These are phyloP conservation scores for Hericium erinaceus DNA, from an alignment of 768 basidiomycete species.

Conservation along the genomic window DNA sequence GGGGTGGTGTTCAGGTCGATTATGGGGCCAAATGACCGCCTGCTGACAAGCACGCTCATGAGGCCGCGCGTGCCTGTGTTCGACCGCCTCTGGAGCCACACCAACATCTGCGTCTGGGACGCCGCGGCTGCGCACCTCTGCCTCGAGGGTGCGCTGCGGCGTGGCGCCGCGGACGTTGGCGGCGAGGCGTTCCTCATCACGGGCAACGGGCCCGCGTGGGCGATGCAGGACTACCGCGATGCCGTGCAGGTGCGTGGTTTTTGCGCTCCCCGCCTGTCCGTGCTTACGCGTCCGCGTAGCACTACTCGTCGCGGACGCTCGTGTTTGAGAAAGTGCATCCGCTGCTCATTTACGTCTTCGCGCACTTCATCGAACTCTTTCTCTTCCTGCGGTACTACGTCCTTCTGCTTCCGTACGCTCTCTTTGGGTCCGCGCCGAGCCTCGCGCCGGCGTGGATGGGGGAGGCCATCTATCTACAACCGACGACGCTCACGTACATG, in stretches of 20 bases:
- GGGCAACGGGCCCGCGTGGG: constrained; percentile 25
- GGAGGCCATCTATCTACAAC: constrained; percentile 23
- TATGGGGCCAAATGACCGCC: constrained; percentile 25
- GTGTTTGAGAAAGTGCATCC: constrained; percentile 22
- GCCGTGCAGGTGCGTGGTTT: constrained; percentile 22
- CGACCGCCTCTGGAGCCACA: constrained; percentile 23
- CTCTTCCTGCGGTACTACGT: constrained; percentile 24
- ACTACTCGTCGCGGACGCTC: constrained; percentile 22
- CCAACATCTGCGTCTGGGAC: constrained; percentile 27
- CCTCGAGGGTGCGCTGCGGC: constrained; percentile 22
- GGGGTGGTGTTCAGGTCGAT: constrained; percentile 19
- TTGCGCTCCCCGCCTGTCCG: not conserved
- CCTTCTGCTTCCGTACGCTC: constrained; percentile 15
- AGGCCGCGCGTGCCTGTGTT: constrained; percentile 24
- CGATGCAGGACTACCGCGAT: constrained; percentile 19
- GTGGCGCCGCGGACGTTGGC: constrained; percentile 18
- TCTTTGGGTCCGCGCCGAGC: constrained; percentile 13
- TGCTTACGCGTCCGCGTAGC: constrained; percentile 10
- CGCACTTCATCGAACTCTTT: constrained; percentile 23
- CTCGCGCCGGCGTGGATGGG: constrained; percentile 25
- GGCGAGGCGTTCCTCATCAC: constrained; percentile 28
- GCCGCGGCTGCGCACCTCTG: constrained; percentile 26
- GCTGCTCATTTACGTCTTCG: constrained; percentile 21
- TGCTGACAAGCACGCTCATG: constrained; percentile 23
- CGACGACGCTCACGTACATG: constrained; percentile 24